phyloP scores from a whole-genome alignment of 805 yeast genomes.

The Metschnikowia borealis region DNA sequence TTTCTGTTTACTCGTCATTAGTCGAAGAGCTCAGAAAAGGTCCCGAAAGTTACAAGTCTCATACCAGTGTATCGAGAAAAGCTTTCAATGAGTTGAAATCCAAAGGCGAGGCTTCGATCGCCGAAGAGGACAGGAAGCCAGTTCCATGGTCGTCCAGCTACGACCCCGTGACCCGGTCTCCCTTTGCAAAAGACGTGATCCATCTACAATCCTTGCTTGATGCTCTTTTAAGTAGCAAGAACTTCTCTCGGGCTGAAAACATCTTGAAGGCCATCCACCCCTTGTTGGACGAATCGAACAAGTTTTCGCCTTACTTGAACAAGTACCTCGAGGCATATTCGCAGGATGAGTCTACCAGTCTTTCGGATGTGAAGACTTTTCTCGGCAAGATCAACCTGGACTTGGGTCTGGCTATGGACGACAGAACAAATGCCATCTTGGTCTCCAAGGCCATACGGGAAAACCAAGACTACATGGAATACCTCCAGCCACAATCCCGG shows the following conservation, averaged over 20 bases:
- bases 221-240: slow-evolving; percentile 65
- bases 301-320: slow-evolving; percentile 65
- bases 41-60: not conserved
- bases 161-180: slow-evolving; percentile 40
- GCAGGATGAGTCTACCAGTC: slow-evolving; percentile 33
- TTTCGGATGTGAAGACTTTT: slow-evolving; percentile 43
- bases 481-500: slow-evolving; percentile 7
- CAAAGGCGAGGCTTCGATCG: slow-evolving; percentile 1
- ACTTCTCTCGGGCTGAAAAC: slow-evolving; percentile 65
- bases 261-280: slow-evolving; percentile 61
- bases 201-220: slow-evolving; percentile 76
- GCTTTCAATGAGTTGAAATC: slow-evolving; percentile 16
- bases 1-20: slow-evolving; percentile 12
- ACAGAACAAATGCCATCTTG: slow-evolving; percentile 58
- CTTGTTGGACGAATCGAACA: slow-evolving; percentile 35
- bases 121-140: slow-evolving; percentile 13
- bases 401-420: slow-evolving; percentile 38
- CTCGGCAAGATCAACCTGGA: slow-evolving; percentile 27
- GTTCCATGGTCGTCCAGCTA: slow-evolving; percentile 39
- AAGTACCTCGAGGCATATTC: slow-evolving; percentile 50
- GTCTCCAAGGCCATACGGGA: slow-evolving; percentile 37
- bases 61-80: slow-evolving; percentile 8
- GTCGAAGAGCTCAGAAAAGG: slow-evolving; percentile 16
- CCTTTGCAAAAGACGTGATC: slow-evolving; percentile 52
- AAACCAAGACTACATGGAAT: slow-evolving; percentile 12